A percentile compares a stretch with the other conserved stretches of the same genome.
Conservation (phyloP, 1,284 basidiomycete genomes). For the Ustilago lituana region DNA sequence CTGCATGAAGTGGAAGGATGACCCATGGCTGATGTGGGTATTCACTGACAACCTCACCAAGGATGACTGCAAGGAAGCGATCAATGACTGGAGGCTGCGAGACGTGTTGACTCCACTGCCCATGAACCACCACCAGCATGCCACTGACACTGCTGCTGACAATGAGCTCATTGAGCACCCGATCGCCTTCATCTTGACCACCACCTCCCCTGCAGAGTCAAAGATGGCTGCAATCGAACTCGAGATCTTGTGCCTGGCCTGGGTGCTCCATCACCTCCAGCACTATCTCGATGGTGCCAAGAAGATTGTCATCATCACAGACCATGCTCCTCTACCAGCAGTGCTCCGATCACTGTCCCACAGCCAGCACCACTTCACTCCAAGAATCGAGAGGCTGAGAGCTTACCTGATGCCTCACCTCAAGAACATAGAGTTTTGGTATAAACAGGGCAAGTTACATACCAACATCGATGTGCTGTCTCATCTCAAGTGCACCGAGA, state of each 20-base stretch:
- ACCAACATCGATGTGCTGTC: neutral
- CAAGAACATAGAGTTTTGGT: neutral
- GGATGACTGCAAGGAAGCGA: no score
- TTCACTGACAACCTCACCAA: neutral
- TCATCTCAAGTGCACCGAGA: neutral
- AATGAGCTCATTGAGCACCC: neutral
- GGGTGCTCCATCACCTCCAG: neutral
- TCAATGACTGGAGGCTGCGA: conserved; percentile 1
- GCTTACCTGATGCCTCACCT: conserved; percentile 3
- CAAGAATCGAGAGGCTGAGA: neutral
- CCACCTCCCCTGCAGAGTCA: neutral
- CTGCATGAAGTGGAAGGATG: neutral
- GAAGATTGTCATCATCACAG: neutral
- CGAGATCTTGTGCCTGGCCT: neutral
- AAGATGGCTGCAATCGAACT: neutral
- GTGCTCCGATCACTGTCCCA: neutral
- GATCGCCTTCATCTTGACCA: neutral
- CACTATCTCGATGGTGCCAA: neutral
- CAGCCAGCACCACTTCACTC: neutral
- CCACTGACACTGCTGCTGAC: neutral
- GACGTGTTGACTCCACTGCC: no score
- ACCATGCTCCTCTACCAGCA: neutral
- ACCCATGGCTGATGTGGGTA: neutral
- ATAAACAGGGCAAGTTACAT: neutral
- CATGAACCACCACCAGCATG: no score